phyloP scores from a whole-genome alignment of 2,329 filamentous ascomycete genomes.

The Ophiostoma quercus region DNA sequence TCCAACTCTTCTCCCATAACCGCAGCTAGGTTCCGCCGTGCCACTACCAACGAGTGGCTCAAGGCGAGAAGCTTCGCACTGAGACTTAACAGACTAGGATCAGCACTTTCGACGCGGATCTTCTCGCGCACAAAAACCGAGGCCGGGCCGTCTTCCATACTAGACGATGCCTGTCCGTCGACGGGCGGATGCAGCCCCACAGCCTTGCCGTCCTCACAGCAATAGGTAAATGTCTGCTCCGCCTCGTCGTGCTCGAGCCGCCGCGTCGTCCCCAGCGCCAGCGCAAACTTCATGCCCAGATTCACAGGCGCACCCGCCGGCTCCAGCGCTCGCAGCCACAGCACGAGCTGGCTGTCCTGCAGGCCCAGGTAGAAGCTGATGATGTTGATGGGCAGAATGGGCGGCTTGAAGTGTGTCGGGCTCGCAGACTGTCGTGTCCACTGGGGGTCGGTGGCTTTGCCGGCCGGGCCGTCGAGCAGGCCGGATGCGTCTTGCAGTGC shows the following conservation, averaged over 20 bases:
- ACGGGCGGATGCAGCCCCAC: slow-evolving; percentile 20
- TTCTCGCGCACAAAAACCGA: slow-evolving; percentile 87
- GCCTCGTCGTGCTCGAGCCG: slow-evolving; percentile 73
- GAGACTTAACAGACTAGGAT: slow-evolving; percentile 77
- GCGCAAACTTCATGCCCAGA: slow-evolving; percentile 62
- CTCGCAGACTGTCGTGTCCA: slow-evolving; percentile 45
- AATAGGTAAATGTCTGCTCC: slow-evolving; percentile 66
- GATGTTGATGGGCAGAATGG: slow-evolving; percentile 54
- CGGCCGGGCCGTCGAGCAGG: slow-evolving; percentile 51
- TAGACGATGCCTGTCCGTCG: slow-evolving; percentile 14
- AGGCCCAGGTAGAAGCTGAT: slow-evolving; percentile 71
- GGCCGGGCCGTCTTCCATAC: slow-evolving; percentile 44
- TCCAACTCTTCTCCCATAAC: slow-evolving; percentile 63
- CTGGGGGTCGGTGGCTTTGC: slow-evolving; percentile 37
- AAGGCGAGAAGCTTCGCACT: slow-evolving; percentile 78
- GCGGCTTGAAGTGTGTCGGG: slow-evolving; percentile 38
- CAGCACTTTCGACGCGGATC: slow-evolving; percentile 79
- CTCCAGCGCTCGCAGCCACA: slow-evolving; percentile 66
- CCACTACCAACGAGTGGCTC: slow-evolving; percentile 64
- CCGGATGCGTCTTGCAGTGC: slow-evolving; percentile 48
- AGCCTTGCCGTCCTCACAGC: slow-evolving; percentile 31
- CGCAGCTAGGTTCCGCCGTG: slow-evolving; percentile 65
- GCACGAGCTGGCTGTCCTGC: slow-evolving; percentile 63
- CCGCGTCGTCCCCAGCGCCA: slow-evolving; percentile 60
- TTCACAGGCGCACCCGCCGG: slow-evolving; percentile 57